Evolutionary conservation across 179 eudicot species (phyloP).

Genomic region (Beta macrorhiza): DNA sequence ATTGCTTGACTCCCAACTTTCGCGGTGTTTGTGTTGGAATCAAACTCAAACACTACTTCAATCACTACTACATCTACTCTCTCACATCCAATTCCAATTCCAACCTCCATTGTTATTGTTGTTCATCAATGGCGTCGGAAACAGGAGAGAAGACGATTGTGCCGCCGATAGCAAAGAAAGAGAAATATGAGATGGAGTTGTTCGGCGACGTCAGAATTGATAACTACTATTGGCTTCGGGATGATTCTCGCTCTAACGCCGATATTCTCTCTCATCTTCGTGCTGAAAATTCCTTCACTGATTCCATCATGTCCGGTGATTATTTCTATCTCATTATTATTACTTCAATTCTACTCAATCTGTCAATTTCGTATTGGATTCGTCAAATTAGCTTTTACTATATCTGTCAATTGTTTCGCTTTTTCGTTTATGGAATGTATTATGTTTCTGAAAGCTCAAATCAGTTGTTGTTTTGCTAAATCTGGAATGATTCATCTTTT

Average conservation of each 20-base stretch:
- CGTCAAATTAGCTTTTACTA: neutral
- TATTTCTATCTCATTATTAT: neutral
- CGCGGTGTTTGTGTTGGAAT: too few species aligned
- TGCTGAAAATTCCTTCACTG: constrained; percentile 60
- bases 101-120: neutral
- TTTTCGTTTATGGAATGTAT: too few species aligned
- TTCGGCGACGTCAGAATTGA: constrained; percentile 82
- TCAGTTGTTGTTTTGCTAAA: neutral
- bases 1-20: too few species aligned
- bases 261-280: constrained; percentile 58
- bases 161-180: constrained; percentile 64
- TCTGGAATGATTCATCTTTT: too few species aligned
- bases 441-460: too few species aligned
- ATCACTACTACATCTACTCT: too few species aligned
- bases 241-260: constrained; percentile 73
- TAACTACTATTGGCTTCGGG: constrained; percentile 86
- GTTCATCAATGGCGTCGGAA: neutral
- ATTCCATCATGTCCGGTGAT: constrained; percentile 70
- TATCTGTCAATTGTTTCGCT: neutral
- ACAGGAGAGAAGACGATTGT: neutral
- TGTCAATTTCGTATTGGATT: neutral
- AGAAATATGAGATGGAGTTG: constrained; percentile 65
- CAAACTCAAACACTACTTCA: too few species aligned
- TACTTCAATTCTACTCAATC: too few species aligned
- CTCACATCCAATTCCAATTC: too few species aligned